Conservation (phyloP, 169 alveolate species). For the Cryptosporidium sp. region DNA sequence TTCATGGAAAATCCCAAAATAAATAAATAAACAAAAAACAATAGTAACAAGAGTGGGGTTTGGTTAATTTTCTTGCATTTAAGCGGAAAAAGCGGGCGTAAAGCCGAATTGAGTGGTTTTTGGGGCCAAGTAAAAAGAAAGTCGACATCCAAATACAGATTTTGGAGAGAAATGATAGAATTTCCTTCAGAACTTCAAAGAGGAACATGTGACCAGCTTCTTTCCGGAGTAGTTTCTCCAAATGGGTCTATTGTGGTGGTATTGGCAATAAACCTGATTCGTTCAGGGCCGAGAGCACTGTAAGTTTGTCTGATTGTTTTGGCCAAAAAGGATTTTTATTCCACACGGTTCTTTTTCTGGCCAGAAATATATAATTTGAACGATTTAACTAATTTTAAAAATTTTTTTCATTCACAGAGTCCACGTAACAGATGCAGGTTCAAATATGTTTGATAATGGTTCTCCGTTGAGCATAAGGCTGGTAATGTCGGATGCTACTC, state of each 20-base stretch:
- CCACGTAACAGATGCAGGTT: constrained; percentile 76
- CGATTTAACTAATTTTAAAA: not conserved
- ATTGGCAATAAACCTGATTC: constrained; percentile 63
- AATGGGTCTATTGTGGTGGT: constrained; percentile 64
- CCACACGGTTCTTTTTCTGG: not conserved
- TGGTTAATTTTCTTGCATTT: not conserved
- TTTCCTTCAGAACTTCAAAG: constrained; percentile 67
- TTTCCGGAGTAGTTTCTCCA: constrained; percentile 69
- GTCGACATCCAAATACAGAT: not conserved
- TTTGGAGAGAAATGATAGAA: constrained; percentile 25
- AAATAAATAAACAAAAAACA: not conserved
- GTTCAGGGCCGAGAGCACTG: constrained; percentile 77
- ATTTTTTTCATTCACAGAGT: constrained; percentile 21
- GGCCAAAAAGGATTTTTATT: not conserved
- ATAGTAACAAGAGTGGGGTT: constrained; percentile 10
- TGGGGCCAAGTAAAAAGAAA: not conserved
- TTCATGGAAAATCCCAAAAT: not conserved
- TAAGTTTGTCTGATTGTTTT: constrained; percentile 13
- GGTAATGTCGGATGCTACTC: constrained; percentile 76
- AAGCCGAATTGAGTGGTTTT: not conserved
- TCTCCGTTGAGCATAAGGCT: constrained; percentile 70
- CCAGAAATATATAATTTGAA: not conserved
- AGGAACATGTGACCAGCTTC: constrained; percentile 74
- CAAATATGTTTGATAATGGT: constrained; percentile 66
- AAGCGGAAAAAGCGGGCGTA: constrained; percentile 3